phyloP scores from a whole-genome alignment of 163 green algal genomes.

The Chloromonas sp. region DNA sequence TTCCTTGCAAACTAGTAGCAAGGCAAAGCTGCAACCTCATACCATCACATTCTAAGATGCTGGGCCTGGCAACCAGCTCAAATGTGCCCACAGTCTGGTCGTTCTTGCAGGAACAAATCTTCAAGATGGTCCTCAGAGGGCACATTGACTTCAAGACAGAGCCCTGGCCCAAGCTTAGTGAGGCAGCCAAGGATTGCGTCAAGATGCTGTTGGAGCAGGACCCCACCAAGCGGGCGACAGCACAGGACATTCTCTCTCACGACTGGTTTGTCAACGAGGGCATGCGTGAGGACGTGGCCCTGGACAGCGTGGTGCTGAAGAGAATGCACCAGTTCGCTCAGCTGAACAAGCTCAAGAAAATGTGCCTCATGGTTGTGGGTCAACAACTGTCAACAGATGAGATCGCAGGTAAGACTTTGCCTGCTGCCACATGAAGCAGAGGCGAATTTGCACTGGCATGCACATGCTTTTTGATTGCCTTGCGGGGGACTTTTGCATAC shows the following conservation, averaged over 20 bases:
- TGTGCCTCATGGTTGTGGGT: conserved; percentile 75
- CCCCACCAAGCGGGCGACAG: conserved; percentile 36
- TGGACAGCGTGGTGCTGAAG: conserved; percentile 81
- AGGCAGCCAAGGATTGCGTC: conserved; percentile 52
- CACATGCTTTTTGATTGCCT: too few species aligned
- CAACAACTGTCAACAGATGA: conserved; percentile 58
- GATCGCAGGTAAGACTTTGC: conserved; percentile 38
- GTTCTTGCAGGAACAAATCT: conserved; percentile 66
- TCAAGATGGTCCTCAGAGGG: conserved; percentile 62
- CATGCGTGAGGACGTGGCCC: conserved; percentile 46
- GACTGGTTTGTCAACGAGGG: conserved; percentile 80
- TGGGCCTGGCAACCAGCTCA: too few species aligned
- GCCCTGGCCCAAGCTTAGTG: conserved; percentile 78
- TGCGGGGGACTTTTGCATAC: too few species aligned
- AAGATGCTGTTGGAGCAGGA: conserved; percentile 35
- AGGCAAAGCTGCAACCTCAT: too few species aligned
- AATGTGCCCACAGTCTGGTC: too few species aligned
- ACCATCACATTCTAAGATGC: too few species aligned
- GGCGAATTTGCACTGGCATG: not conserved
- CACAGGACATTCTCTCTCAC: conserved; percentile 65
- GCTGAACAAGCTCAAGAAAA: conserved; percentile 94
- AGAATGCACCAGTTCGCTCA: conserved; percentile 75
- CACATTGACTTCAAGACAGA: conserved; percentile 78
- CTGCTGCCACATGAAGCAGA: not conserved
- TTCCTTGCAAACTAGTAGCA: too few species aligned